A percentile compares a stretch with the other conserved stretches of the same genome.
Evolutionary conservation across 2,329 filamentous ascomycete species (phyloP).

Genomic region (Chaetomiaceae sp.): DNA sequence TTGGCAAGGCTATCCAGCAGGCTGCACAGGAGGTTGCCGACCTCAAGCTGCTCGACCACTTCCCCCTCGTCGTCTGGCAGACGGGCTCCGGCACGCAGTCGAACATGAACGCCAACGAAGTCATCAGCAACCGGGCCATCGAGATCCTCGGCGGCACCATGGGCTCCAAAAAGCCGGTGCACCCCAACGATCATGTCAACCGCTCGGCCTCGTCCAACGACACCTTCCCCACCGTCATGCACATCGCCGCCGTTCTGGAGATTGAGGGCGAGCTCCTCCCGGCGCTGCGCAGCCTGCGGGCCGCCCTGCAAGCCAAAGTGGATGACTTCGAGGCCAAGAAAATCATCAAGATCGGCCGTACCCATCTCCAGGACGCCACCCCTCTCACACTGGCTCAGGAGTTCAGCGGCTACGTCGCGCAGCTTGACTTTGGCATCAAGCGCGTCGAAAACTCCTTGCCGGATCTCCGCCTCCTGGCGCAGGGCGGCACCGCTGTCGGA

Average conservation of each 20-base stretch:
- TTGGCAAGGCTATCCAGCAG: slow-evolving; percentile 90
- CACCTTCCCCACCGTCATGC: slow-evolving; percentile 99
- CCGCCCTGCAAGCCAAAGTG: slow-evolving; percentile 82
- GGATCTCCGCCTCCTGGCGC: slow-evolving; percentile 79
- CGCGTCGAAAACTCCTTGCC: slow-evolving; percentile 79
- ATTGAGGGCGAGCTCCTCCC: slow-evolving; percentile 83
- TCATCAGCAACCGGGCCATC: slow-evolving; percentile 98
- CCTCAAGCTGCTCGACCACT: slow-evolving; percentile 92
- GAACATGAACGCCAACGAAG: slow-evolving; percentile 99
- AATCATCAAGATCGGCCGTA: slow-evolving; percentile 98
- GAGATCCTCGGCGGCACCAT: slow-evolving; percentile 92
- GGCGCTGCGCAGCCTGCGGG: slow-evolving; percentile 73
- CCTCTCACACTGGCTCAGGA: slow-evolving; percentile 94
- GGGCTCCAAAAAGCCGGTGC: slow-evolving; percentile 97
- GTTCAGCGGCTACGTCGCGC: slow-evolving; percentile 94
- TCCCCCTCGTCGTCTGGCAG: slow-evolving; percentile 98
- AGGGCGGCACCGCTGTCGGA: slow-evolving; percentile 94
- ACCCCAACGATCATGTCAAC: slow-evolving; percentile 99
- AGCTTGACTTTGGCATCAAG: slow-evolving; percentile 86
- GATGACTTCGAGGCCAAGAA: slow-evolving; percentile 77
- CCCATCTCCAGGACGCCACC: slow-evolving; percentile 95
- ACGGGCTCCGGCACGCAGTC: slow-evolving; percentile 98
- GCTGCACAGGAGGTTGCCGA: slow-evolving; percentile 90
- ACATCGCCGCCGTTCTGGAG: slow-evolving; percentile 95
- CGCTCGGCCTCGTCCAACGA: slow-evolving; percentile 98